Evolutionary conservation across 345 rosid genomes (phyloP), one percentile per base, ranked within the genome.

Genomic region (Physaria fendleri): DNA sequence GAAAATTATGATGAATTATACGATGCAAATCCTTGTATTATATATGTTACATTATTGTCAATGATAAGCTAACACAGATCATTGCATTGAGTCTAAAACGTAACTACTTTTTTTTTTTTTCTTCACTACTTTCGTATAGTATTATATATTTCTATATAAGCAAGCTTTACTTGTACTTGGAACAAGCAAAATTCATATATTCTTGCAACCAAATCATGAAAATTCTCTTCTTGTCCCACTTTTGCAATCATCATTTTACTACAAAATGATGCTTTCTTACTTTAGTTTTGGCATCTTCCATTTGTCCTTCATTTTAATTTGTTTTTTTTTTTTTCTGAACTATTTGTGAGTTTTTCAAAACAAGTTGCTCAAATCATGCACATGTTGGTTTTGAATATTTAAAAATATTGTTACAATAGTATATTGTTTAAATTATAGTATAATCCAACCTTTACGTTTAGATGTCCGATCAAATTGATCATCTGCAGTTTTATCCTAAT

Each of bases 161-260:
- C 47, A 55, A 54, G 35, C 29, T 28, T 43, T 15, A 23, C 30
- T 18, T 47, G 60, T 53, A 60, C 62, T 60, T 68, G 6, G 54
- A 51, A 33, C 55, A 59, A 59, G 72, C 33, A 68, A 68, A 22
- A 46, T 50, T n/a, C 53, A 52, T 51, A 58, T 18, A 45, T 68
- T 60, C 42, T 22, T 44, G 56, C 53, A 62, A 60, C 73, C 73
- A 43, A 61, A 61, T 68, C 73, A 68, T 68, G 67, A 52, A 2
- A 43, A 43, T 60, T 59, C 61, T 52, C 66, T 50, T 52, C 39
- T 68, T 60, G 61, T 50, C 73, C 62, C 67, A 60, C 67, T 61
- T 68, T 52, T 53, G 56, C 62, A 52, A 60, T 68, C 55, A 68
- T 68, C 67, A 68, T 52, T 37, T 41, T 68, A 41, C 66, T 52